Percentiles rank a stretch among this genome's conserved stretches.
Conservation (phyloP, 164 flowering plant species). For the Amborella trichopoda region DNA sequence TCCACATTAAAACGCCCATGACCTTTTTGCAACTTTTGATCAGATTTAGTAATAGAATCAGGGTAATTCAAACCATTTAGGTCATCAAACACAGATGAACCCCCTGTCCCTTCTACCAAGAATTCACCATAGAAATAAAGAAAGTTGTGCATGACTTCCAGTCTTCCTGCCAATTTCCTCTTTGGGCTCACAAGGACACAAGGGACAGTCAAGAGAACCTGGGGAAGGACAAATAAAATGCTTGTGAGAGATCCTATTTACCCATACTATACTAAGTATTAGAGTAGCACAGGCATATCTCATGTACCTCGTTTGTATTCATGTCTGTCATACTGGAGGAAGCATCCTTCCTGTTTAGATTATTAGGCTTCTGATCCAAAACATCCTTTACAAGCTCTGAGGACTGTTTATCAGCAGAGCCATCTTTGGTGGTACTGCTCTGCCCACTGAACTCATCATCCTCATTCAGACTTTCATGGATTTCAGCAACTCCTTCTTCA, state of each 20-base stretch:
- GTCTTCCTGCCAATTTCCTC: constrained; percentile 77
- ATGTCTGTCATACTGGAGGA: constrained; percentile 33
- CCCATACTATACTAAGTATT: too few relatives aligned
- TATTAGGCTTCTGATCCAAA: constrained; percentile 29
- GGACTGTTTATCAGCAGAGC: constrained; percentile 21
- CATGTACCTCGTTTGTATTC: constrained; percentile 85
- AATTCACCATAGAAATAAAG: constrained; percentile 85
- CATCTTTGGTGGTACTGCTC: constrained; percentile 18
- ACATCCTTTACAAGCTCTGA: constrained; percentile 29
- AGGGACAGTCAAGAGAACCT: constrained; percentile 70
- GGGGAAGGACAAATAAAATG: constrained; percentile 14
- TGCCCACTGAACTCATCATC: constrained; percentile 20
- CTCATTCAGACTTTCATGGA: constrained; percentile 27
- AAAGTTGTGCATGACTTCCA: constrained; percentile 68
- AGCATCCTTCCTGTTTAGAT: constrained; percentile 44
- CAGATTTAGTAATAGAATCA: constrained; percentile 38
- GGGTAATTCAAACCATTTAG: constrained; percentile 22
- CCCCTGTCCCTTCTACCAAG: constrained; percentile 95
- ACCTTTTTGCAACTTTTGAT: constrained; percentile 35
- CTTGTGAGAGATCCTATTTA: too few relatives aligned
- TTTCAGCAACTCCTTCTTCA: constrained; percentile 54
- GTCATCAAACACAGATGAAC: constrained; percentile 61
- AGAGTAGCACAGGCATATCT: too few relatives aligned
- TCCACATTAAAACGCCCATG: constrained; percentile 22
- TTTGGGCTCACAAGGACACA: constrained; percentile 89